Evolutionary conservation across 371 early-diverging fungal genomes (phyloP), one percentile per base, ranked within the genome.

Genomic region (Circinella umbellata): DNA sequence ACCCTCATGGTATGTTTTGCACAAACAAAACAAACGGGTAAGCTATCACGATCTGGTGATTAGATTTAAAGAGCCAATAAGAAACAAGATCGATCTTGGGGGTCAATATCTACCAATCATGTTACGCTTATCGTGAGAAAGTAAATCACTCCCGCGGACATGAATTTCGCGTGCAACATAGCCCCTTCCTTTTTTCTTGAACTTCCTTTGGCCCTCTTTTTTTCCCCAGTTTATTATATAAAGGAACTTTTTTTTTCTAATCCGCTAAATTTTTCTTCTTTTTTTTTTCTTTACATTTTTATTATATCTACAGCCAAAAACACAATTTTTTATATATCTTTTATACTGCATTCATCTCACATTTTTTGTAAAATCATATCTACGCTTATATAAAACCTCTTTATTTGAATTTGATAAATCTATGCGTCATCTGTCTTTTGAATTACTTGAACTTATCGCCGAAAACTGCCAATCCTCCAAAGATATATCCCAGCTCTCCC

Each of bases 381-480:
- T 42, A 9, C 42, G 8, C 15, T 51, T 51, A 51, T 51, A 51
- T n/a, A 51, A 13, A 14, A 13, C 51, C 51, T 51, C 15, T 51
- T 57, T 51, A 13, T n/a, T n/a, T n/a, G 5, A 13, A 66, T 59
- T 27, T 72, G 60, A n/a, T 67, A 59, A 46, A 47, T 72, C 61
- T 69, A 80, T 78, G 78, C 64, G 69, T 34, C 49, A 68, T 5
- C 49, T 80, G 14, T 78, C 81, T 18, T 15, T 63, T 27, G 81
- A 80, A 61, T 61, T 80, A 37, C 42, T 80, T 61, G 75, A 78
- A 57, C 64, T 74, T 35, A 69, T 78, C 54, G 71, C 72, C 35
- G 62, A 54, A 42, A 36, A 72, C 7, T 69, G 68, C 18, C 17
- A 17, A 20, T 67, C 72, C 5, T 37, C 69, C n/a, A 68, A 65